phyloP scores from a whole-genome alignment of 805 yeast genomes.

The Blastobotrys peoriensis region DNA sequence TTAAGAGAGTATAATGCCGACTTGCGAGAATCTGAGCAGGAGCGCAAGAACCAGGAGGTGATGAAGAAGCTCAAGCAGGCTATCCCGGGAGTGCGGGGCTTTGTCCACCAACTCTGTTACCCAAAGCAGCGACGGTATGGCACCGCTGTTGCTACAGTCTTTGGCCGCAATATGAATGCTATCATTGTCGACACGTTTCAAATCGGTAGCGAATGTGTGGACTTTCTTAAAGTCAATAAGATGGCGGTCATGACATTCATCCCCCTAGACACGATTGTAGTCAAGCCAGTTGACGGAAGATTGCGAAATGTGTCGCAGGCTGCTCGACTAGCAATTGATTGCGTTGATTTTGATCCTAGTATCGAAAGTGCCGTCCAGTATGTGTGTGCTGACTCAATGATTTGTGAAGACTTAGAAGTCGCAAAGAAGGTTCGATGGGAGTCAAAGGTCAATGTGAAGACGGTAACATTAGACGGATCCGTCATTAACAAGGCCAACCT shows the following conservation, averaged over 20 bases:
- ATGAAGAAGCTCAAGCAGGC: slow-evolving; percentile 60
- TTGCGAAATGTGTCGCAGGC: slow-evolving; percentile 45
- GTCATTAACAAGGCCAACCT: slow-evolving; percentile 78
- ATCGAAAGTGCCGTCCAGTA: slow-evolving; percentile 74
- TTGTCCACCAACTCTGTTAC: slow-evolving; percentile 70
- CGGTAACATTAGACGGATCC: slow-evolving; percentile 80
- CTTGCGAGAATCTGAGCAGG: slow-evolving; percentile 69
- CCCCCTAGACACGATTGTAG: slow-evolving; percentile 73
- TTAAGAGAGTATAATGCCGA: slow-evolving; percentile 70
- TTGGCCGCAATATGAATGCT: slow-evolving; percentile 77
- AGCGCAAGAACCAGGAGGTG: slow-evolving; percentile 65
- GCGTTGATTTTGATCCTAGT: slow-evolving; percentile 59
- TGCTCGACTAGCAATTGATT: slow-evolving; percentile 67
- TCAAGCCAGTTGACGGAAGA: slow-evolving; percentile 46
- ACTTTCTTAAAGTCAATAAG: slow-evolving; percentile 75
- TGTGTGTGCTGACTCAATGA: slow-evolving; percentile 71
- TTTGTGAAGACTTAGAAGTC: slow-evolving; percentile 62
- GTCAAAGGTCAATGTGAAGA: slow-evolving; percentile 48
- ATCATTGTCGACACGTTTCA: slow-evolving; percentile 70
- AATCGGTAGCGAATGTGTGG: slow-evolving; percentile 70
- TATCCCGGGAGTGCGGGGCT: slow-evolving; percentile 82
- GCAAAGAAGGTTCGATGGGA: slow-evolving; percentile 76
- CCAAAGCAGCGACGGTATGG: slow-evolving; percentile 68
- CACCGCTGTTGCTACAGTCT: slow-evolving; percentile 63
- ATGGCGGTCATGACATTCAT: slow-evolving; percentile 81